These are phyloP conservation scores for Vitis riparia DNA, from an alignment of 164 flowering plant genomes.

Conservation along the genomic window DNA sequence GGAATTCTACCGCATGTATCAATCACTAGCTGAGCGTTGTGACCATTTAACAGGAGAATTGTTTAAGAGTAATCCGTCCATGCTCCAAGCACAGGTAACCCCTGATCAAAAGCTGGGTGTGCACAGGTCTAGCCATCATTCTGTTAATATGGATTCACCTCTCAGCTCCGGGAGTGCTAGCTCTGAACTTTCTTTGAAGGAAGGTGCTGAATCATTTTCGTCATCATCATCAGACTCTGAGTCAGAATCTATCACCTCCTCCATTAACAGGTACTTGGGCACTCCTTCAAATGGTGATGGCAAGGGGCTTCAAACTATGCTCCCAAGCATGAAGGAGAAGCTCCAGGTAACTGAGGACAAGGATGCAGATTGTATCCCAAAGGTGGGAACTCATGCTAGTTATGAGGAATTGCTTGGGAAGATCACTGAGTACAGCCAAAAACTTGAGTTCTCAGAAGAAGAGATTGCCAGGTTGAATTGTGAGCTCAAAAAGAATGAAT, in stretches of 20 bases:
- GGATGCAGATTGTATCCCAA: neutral
- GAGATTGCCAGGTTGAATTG: slow-evolving; percentile 22
- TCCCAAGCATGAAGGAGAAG: slow-evolving; percentile 17
- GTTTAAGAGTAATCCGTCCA: slow-evolving; percentile 8
- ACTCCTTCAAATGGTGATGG: slow-evolving; percentile 7
- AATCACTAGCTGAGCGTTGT: slow-evolving; percentile 35
- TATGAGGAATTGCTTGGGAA: slow-evolving; percentile 21
- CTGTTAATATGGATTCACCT: slow-evolving; percentile 15
- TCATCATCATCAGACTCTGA: slow-evolving; percentile 48
- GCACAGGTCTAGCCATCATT: slow-evolving; percentile 14
- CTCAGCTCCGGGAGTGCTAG: slow-evolving; percentile 35
- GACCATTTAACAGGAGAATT: slow-evolving; percentile 20
- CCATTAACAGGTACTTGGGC: slow-evolving; percentile 14
- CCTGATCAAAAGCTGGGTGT: slow-evolving; percentile 28
- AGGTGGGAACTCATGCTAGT: neutral
- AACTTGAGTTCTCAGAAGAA: slow-evolving; percentile 27
- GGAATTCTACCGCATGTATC: slow-evolving; percentile 30
- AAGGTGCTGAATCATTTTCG: slow-evolving; percentile 34
- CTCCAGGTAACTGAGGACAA: slow-evolving; percentile 12
- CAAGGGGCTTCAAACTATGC: slow-evolving; percentile 5
- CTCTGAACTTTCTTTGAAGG: slow-evolving; percentile 37
- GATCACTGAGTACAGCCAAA: slow-evolving; percentile 12
- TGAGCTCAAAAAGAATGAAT: slow-evolving; percentile 19
- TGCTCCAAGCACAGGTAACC: slow-evolving; percentile 17
- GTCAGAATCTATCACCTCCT: slow-evolving; percentile 33